Evolutionary conservation across 768 basidiomycete genomes (phyloP).

Genomic region (Russula sp.): DNA sequence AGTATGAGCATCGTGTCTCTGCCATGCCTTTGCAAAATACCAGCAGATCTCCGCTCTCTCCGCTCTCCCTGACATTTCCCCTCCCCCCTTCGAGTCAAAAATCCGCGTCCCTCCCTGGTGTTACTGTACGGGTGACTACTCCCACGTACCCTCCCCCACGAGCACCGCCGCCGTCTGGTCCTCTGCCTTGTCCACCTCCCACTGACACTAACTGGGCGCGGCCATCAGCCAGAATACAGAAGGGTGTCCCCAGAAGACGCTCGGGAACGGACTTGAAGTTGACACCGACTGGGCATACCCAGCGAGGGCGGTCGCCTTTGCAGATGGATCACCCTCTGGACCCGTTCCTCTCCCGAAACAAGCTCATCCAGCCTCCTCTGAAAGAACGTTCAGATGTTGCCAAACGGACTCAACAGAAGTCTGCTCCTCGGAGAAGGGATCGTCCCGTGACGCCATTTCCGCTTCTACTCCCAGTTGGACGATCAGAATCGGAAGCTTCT

Average conservation of each 20-base stretch:
- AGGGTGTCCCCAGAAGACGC: neutral
- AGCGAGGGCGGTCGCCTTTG: conserved; percentile 2
- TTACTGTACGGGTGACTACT: conserved; percentile 19
- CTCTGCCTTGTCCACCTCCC: conserved; percentile 19
- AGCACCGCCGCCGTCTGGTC: conserved; percentile 16
- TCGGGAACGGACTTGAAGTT: conserved; percentile 7
- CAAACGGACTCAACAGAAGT: neutral
- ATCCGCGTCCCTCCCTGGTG: conserved; percentile 6
- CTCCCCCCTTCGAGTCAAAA: conserved; percentile 20
- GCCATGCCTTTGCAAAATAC: neutral
- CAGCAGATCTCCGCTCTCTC: conserved; percentile 22
- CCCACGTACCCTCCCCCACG: conserved; percentile 21
- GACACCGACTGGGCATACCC: neutral
- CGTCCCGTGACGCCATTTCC: conserved; percentile 23
- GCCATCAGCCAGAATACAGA: neutral
- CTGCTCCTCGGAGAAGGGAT: conserved; percentile 3
- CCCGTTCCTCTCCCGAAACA: neutral
- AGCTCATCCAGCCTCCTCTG: neutral
- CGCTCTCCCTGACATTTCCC: conserved; percentile 28
- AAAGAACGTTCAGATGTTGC: neutral
- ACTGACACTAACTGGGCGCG: neutral
- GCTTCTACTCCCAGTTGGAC: neutral
- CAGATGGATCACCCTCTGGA: conserved; percentile 3
- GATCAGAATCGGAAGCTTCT: neutral
- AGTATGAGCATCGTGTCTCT: neutral